These are phyloP conservation scores for Sphenostylis stenocarpa DNA, from an alignment of 306 rosid species.

Conservation along the genomic window DNA sequence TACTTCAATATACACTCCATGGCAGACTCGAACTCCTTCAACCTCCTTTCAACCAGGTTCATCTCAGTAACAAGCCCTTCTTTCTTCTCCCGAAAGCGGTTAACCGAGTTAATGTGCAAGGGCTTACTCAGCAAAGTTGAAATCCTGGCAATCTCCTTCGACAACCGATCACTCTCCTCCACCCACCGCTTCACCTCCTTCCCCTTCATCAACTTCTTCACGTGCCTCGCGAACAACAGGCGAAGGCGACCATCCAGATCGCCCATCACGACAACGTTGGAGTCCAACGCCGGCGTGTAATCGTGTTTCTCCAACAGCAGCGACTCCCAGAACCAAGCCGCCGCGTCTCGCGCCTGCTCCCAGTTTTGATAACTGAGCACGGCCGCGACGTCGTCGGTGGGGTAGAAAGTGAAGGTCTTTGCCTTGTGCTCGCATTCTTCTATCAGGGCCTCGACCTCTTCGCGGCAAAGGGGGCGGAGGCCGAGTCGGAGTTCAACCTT, in stretches of 20 bases:
- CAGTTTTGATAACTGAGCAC: slow-evolving; percentile 49
- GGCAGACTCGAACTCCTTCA: slow-evolving; percentile 65
- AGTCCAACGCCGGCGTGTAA: slow-evolving; percentile 46
- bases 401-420: not conserved
- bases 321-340: slow-evolving; percentile 61
- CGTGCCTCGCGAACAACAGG: slow-evolving; percentile 43
- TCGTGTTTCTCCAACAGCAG: slow-evolving; percentile 53
- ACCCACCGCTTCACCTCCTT: slow-evolving; percentile 53
- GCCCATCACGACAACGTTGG: slow-evolving; percentile 31
- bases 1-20: slow-evolving; percentile 60
- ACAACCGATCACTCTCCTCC: slow-evolving; percentile 33
- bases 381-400: slow-evolving; percentile 35
- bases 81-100: slow-evolving; percentile 10
- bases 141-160: slow-evolving; percentile 35
- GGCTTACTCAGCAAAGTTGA: not conserved
- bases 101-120: accelerated
- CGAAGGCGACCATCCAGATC: slow-evolving; percentile 53
- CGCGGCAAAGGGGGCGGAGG: not conserved
- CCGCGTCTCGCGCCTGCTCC: slow-evolving; percentile 58
- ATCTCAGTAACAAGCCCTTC: slow-evolving; percentile 46
- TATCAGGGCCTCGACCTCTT: slow-evolving; percentile 42
- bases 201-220: slow-evolving; percentile 53
- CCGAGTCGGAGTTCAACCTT: slow-evolving; percentile 41
- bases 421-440: slow-evolving; percentile 42
- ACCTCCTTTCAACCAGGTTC: slow-evolving; percentile 42